phyloP scores from a whole-genome alignment of 495 filamentous ascomycete species.

The Hypoxylon lienhwacheense region DNA sequence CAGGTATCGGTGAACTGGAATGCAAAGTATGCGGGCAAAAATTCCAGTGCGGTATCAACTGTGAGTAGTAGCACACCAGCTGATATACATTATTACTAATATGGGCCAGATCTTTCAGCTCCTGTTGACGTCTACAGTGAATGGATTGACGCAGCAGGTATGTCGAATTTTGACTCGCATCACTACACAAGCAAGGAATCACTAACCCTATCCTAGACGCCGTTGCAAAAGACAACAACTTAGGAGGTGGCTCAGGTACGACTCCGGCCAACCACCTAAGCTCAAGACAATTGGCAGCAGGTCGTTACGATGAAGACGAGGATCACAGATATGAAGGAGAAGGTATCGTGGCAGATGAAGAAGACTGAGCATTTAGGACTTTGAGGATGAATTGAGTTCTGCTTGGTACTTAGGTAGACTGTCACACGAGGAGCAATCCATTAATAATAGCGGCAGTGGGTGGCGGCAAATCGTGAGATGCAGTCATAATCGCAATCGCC shows the following conservation, averaged over 20 bases:
- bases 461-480: background rate
- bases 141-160: conserved; percentile 97
- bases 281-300: conserved; percentile 45
- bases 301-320: conserved; percentile 52
- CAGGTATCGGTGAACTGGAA: conserved; percentile 75
- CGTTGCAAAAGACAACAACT: conserved; percentile 46
- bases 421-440: background rate
- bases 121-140: conserved; percentile 95
- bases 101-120: conserved; percentile 71
- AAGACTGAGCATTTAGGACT: conserved; percentile 32
- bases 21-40: conserved; percentile 93
- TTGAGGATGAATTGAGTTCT: background rate
- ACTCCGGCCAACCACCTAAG: conserved; percentile 32
- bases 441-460: background rate
- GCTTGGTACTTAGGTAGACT: background rate
- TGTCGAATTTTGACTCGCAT: conserved; percentile 41
- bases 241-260: conserved; percentile 26
- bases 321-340: conserved; percentile 50
- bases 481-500: background rate
- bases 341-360: conserved; percentile 48
- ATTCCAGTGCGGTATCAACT: conserved; percentile 91
- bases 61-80: conserved; percentile 53
- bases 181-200: background rate
- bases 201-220: conserved; percentile 41
- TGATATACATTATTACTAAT: conserved; percentile 1